phyloP scores from a whole-genome alignment of 345 rosid genomes.

The Isatis tinctoria region DNA sequence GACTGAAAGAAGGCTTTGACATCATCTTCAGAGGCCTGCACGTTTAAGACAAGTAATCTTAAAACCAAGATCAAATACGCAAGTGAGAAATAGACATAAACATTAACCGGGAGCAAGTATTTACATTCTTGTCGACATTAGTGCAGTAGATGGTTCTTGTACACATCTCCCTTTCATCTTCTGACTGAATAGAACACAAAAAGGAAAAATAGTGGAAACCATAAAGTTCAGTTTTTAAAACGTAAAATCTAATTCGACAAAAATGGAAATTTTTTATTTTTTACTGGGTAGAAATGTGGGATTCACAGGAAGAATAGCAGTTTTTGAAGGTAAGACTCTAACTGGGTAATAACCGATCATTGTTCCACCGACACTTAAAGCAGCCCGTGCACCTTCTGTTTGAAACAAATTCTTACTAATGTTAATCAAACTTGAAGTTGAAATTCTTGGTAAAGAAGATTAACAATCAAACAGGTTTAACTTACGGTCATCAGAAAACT shows the following conservation, averaged over 20 bases:
- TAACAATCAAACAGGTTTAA: neutral
- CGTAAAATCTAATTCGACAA: neutral
- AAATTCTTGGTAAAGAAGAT: neutral
- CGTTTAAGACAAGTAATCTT: neutral
- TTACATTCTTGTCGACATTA: slow-evolving; percentile 82
- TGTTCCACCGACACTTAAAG: slow-evolving; percentile 70
- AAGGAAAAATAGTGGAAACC: neutral
- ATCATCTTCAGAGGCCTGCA: slow-evolving; percentile 67
- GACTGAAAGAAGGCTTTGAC: slow-evolving; percentile 67
- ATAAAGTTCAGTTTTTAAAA: neutral
- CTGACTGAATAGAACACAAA: slow-evolving; percentile 51
- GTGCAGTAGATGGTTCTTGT: slow-evolving; percentile 86
- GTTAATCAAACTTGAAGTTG: neutral
- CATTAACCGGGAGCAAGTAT: neutral
- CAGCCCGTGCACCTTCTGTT: slow-evolving; percentile 73
- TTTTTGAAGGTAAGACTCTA: slow-evolving; percentile 85
- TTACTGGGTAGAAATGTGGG: slow-evolving; percentile 87
- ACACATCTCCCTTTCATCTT: slow-evolving; percentile 93
- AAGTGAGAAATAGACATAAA: neutral
- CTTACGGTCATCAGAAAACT: slow-evolving; percentile 85
- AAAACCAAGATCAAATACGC: neutral
- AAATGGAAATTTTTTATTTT: neutral
- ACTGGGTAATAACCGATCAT: slow-evolving; percentile 82
- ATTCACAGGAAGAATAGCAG: slow-evolving; percentile 95
- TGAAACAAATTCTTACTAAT: slow-evolving; percentile 13